Conservation (phyloP, 73 alveolate species). For the Blepharisma japonicum region DNA sequence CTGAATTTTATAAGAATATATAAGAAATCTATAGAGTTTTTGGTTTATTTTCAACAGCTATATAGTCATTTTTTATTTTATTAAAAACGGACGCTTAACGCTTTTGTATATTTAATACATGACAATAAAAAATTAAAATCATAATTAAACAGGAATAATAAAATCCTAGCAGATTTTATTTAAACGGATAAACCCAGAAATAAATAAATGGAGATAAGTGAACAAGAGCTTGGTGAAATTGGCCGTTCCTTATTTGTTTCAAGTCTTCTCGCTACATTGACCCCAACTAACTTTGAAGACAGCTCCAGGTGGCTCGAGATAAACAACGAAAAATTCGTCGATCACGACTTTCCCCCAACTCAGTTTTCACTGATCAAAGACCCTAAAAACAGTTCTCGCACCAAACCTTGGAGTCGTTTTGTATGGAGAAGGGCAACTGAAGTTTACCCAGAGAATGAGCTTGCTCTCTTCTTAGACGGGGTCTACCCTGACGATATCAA, state of each 20-base stretch:
- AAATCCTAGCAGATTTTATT: no score
- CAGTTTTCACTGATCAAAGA: conserved; percentile 43
- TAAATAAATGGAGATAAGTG: conserved; percentile 46
- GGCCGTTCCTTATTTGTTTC: conserved; percentile 50
- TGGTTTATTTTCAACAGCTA: no score
- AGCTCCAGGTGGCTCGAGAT: conserved; percentile 36
- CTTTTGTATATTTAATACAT: no score
- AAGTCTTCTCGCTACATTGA: conserved; percentile 50
- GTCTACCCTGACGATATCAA: conserved; percentile 75
- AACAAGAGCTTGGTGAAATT: conserved; percentile 53
- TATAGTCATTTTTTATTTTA: no score
- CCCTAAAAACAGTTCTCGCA: conserved; percentile 52
- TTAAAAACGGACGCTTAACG: no score
- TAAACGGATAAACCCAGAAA: conserved; percentile 11
- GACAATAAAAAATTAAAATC: no score
- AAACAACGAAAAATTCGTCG: conserved; percentile 32
- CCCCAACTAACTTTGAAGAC: conserved; percentile 49
- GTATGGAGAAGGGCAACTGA: conserved; percentile 59
- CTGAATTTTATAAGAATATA: no score
- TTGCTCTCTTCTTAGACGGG: conserved; percentile 37
- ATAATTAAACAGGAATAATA: no score
- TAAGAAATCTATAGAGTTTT: no score
- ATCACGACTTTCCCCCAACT: conserved; percentile 60
- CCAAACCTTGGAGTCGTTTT: conserved; percentile 44
- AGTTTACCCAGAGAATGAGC: conserved; percentile 33